phyloP scores from a whole-genome alignment of 2,329 filamentous ascomycete genomes.

The Fusarium paranaense region DNA sequence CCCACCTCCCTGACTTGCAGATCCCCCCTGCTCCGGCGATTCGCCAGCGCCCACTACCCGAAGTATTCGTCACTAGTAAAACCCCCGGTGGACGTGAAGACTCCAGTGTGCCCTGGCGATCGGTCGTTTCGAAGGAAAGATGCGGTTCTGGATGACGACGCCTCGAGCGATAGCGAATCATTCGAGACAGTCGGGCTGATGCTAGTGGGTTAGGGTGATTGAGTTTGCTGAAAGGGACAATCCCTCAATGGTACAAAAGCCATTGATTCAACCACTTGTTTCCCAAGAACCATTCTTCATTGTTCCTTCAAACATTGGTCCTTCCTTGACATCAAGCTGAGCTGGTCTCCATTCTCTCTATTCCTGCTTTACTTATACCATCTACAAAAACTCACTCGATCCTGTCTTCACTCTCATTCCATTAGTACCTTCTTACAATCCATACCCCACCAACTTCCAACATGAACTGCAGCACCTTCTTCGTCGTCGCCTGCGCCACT shows the following conservation, averaged over 20 bases:
- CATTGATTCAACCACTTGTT: background rate
- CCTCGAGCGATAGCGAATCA: background rate
- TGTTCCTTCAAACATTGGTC: background rate
- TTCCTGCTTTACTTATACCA: background rate
- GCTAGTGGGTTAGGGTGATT: background rate
- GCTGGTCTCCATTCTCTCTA: background rate
- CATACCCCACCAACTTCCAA: background rate
- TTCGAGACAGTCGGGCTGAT: background rate
- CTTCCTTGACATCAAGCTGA: background rate
- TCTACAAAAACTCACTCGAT: background rate
- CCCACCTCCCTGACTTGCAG: slow-evolving; percentile 2
- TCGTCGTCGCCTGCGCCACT: slow-evolving; percentile 35
- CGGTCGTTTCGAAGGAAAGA: background rate
- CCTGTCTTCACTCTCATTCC: background rate
- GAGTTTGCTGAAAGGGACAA: background rate
- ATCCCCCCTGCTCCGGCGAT: slow-evolving; percentile 9
- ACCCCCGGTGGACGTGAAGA: background rate
- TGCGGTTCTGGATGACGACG: slow-evolving; percentile 4
- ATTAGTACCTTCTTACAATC: background rate
- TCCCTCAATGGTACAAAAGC: background rate
- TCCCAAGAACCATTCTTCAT: background rate
- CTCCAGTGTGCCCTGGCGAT: slow-evolving; percentile 2
- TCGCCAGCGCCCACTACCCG: background rate
- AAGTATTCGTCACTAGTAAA: slow-evolving; percentile 2
- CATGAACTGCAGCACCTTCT: slow-evolving; percentile 40